Evolutionary conservation across 495 filamentous ascomycete genomes (phyloP).

Genomic region (Tuber microsphaerosporum): DNA sequence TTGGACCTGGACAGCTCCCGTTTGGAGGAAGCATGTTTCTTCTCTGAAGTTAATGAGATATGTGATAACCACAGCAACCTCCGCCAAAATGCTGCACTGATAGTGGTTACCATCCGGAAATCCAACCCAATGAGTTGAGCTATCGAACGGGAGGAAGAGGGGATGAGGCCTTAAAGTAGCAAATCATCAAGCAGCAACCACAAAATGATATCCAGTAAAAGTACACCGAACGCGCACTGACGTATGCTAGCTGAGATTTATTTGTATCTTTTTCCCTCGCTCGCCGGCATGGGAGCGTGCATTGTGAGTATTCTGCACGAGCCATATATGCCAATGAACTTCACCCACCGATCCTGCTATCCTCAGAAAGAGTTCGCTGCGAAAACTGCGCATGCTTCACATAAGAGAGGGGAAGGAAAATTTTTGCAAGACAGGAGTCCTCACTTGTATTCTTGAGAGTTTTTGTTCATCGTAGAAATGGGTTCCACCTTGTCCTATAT

Average conservation of each 20-base stretch:
- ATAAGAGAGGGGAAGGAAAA: neutral
- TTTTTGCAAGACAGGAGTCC: neutral
- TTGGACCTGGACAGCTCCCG: neutral
- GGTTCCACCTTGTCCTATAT: neutral
- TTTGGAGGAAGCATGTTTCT: neutral
- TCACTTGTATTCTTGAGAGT: neutral
- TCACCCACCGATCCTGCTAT: neutral
- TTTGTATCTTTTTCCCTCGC: neutral
- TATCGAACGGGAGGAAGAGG: neutral
- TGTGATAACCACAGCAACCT: neutral
- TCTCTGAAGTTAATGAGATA: neutral
- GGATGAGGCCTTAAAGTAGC: constrained; percentile 5
- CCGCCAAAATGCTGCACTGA: neutral
- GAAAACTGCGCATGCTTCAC: neutral
- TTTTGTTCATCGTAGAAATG: neutral
- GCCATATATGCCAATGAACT: neutral
- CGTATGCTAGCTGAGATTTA: neutral
- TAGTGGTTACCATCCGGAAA: neutral
- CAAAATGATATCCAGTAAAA: neutral
- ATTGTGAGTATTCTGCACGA: neutral
- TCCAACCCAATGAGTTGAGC: neutral
- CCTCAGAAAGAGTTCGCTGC: neutral
- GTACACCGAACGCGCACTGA: neutral
- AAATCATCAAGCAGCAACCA: neutral
- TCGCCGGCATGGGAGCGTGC: neutral